Base-by-base conservation (phyloP, 441 rosid species). In the Syzygium malaccense region DNA sequence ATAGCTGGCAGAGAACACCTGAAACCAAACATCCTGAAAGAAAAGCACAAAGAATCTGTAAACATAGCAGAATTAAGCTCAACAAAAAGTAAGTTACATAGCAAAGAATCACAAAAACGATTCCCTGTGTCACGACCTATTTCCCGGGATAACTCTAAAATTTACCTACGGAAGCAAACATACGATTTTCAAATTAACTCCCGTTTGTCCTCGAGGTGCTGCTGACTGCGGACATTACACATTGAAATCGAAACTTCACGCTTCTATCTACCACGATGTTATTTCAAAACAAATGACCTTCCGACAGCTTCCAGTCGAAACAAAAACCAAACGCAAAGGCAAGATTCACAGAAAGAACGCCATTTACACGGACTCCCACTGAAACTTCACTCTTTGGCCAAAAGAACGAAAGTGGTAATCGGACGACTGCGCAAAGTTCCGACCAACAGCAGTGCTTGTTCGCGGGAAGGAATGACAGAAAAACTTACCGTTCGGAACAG, bases 1-100 rank as follows among this genome's bases (percentile, higher is more conserved):
- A 93, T 87, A 87, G 91, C 83, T 20, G 96, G 94, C 87, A 93
- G 41, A 89, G 96, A 88, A 87, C 91, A 89, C 90, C 93, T 95
- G 89, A 94, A 92, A 85, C 92, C 84, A 89, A 95, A 92, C 98
- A 96, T 96, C 93, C 95, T 95, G 94, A 88, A 87, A 54, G 4
- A 88, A 45, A 51, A 33, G 14, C 30, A 33, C 45, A 88, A 6
- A 84, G 66, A 37, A 71, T 71, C 83, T 8, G 28, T 6, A 37
- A 20, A 71, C 1, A 7, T 11, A 37, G 15, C 3, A 86, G 49
- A 78, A 20, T 75, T 25, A 89, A 88, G 86, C 33, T 78, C 86
- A 66, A 3, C 64, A 48, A 58, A 49, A 30, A 19, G 1, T 32
- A 48, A 18, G 86, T 86, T 88, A 58, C 83, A 84, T 53, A 23